phyloP scores from a whole-genome alignment of 805 yeast species.

The Groenewaldozyma tartarivorans region DNA sequence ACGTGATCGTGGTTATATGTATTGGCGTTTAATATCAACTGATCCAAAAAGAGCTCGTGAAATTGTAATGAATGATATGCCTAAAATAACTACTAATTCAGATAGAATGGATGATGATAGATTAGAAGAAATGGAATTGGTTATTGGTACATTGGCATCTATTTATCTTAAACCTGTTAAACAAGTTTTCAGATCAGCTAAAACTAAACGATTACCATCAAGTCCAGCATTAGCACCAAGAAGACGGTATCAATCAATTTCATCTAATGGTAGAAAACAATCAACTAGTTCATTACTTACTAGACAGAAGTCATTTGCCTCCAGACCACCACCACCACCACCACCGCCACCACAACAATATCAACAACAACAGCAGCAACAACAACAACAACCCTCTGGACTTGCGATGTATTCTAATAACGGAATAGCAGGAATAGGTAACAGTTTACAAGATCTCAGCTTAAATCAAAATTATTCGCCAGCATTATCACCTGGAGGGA shows the following conservation, averaged over 20 bases:
- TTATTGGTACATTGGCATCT: constrained; percentile 74
- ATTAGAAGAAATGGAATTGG: constrained; percentile 73
- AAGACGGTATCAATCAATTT: too few species aligned
- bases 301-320: too few species aligned
- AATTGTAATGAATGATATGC: constrained; percentile 52
- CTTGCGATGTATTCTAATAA: too few species aligned
- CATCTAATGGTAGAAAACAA: too few species aligned
- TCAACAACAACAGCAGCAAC: too few species aligned
- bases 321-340: too few species aligned
- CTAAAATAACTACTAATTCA: constrained; percentile 55
- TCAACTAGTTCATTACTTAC: too few species aligned
- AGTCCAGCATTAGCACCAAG: constrained; percentile 40
- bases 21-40: constrained; percentile 60
- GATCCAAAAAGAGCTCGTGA: constrained; percentile 36
- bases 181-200: constrained; percentile 66
- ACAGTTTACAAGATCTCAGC: background rate
- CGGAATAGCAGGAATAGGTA: background rate
- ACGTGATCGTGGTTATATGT: constrained; percentile 75
- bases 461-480: background rate
- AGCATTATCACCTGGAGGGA: background rate
- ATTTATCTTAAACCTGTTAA: constrained; percentile 75
- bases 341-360: too few species aligned
- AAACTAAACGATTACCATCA: constrained; percentile 37
- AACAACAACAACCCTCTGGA: too few species aligned
- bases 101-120: constrained; percentile 61